Evolutionary conservation across 2,329 filamentous ascomycete genomes (phyloP).

Genomic region (Aureobasidium mangrovei): DNA sequence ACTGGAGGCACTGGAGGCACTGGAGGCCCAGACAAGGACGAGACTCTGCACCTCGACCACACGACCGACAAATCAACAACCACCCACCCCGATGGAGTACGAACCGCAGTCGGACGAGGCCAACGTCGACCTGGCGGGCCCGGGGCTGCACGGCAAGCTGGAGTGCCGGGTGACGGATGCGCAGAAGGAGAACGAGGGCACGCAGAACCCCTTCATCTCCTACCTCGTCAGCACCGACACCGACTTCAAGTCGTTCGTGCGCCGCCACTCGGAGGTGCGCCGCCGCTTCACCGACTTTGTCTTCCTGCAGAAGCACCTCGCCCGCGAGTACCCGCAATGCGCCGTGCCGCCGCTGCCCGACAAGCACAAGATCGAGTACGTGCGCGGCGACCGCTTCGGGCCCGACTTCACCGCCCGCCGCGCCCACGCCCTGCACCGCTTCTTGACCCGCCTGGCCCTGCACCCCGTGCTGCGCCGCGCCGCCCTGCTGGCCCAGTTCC

Average conservation of each 20-base stretch:
- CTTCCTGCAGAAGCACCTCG: conserved; percentile 87
- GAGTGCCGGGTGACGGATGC: conserved; percentile 77
- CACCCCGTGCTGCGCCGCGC: conserved; percentile 84
- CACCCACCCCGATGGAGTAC: conserved; percentile 3
- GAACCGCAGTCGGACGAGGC: conserved; percentile 5
- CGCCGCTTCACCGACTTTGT: conserved; percentile 96
- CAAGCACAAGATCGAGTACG: conserved; percentile 99
- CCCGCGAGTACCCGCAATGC: conserved; percentile 78
- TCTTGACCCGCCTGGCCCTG: conserved; percentile 74
- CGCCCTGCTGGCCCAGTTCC: conserved; percentile 74
- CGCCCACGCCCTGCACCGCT: conserved; percentile 83
- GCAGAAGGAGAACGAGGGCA: conserved; percentile 91
- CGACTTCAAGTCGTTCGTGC: conserved; percentile 88
- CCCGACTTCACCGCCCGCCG: conserved; percentile 83
- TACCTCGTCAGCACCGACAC: conserved; percentile 90
- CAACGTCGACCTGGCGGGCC: conserved; percentile 47
- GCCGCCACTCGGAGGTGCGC: conserved; percentile 66
- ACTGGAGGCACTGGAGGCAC: too few relatives aligned
- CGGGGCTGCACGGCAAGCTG: conserved; percentile 62
- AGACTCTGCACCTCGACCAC: too few relatives aligned
- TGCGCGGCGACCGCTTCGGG: conserved; percentile 90
- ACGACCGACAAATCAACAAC: background rate
- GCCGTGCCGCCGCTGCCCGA: conserved; percentile 92
- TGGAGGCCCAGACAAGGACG: too few relatives aligned
- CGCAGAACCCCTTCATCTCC: conserved; percentile 92